Percentiles rank a stretch among this genome's conserved stretches.
These are phyloP conservation scores for Elsinoe fawcettii DNA, from an alignment of 2,329 filamentous ascomycete genomes.

Conservation along the genomic window DNA sequence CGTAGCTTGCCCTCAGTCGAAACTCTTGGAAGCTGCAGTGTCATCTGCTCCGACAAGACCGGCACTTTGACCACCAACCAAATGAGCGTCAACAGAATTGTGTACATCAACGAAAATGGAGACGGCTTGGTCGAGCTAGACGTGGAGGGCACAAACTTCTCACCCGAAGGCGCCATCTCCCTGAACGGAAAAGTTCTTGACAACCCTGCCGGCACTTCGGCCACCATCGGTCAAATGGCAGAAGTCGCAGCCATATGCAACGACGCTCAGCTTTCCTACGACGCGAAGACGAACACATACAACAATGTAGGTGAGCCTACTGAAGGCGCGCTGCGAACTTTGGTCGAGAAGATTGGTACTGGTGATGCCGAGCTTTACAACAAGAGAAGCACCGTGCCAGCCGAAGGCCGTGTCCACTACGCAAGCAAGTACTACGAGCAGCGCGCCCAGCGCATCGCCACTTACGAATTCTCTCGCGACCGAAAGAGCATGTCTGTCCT, in stretches of 20 bases:
- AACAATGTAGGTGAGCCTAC: conserved; percentile 88
- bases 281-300: conserved; percentile 64
- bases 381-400: conserved; percentile 39
- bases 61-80: conserved; percentile 97
- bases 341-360: conserved; percentile 92
- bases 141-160: conserved; percentile 87
- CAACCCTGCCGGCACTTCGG: conserved; percentile 62
- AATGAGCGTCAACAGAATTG: conserved; percentile 94
- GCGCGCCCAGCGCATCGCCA: conserved; percentile 65
- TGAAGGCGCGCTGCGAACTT: conserved; percentile 80
- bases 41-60: conserved; percentile 99
- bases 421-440: conserved; percentile 80
- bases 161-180: conserved; percentile 68
- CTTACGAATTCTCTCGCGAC: conserved; percentile 94
- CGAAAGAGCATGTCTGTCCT: conserved; percentile 99
- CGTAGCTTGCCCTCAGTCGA: conserved; percentile 94
- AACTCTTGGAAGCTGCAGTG: conserved; percentile 96
- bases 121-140: conserved; percentile 74
- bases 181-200: conserved; percentile 59
- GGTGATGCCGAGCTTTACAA: conserved; percentile 55
- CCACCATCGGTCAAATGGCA: conserved; percentile 70
- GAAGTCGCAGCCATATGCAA: conserved; percentile 74
- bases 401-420: conserved; percentile 62
- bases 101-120: conserved; percentile 69
- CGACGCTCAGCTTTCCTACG: conserved; percentile 74